Base-by-base conservation (phyloP, 345 rosid genomes). In the Rhodomyrtus tomentosa region DNA sequence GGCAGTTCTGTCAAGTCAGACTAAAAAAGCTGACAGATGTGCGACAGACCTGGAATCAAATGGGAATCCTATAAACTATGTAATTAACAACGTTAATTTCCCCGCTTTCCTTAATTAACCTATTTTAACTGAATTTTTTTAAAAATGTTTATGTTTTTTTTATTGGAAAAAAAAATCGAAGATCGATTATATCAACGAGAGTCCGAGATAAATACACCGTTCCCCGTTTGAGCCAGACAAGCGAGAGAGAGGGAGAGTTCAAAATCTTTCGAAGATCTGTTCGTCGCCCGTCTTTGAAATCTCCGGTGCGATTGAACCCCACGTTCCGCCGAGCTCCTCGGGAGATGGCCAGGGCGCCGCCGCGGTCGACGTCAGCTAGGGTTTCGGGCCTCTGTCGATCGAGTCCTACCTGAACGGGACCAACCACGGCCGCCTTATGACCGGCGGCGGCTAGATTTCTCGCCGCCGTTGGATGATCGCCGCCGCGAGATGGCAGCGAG, bases 401-500 rank as follows among this genome's bases (percentile, higher is more conserved):
- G 79, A 55, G 79, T 24, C 36, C 84, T 6, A 48, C 62, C 79
- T 27, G 45, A 51, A 49, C 79, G 45, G 79, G 13, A 10, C 25
- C 79, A 5, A 36, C 45, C 45, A 40, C 79, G 45, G 79, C 79
- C 45, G 45, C 79, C 4, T 68, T 10, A 20, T 36, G 25, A 36
- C 45, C 22, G 76, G 56, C 25, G 36, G 48, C 82, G 58, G 62
- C 73, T 56, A 83, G 55, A 53, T 82, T 32, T 51, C 53, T 25
- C 62, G 80, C 50, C 48, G 82, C 45, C 25, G 14, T 36, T 68
- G 45, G 76, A 68, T 68, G 76, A 68, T 68, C 76, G 6, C 38
- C 76, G 45, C 76, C 42, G 22, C 27, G 84, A 40, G 85, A 91
- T 90, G 89, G 89, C 89, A 90, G 91, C 86, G 84, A 90, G 87